Base-by-base conservation (phyloP, 2,329 filamentous ascomycete genomes). In the Aspergillus sp. region DNA sequence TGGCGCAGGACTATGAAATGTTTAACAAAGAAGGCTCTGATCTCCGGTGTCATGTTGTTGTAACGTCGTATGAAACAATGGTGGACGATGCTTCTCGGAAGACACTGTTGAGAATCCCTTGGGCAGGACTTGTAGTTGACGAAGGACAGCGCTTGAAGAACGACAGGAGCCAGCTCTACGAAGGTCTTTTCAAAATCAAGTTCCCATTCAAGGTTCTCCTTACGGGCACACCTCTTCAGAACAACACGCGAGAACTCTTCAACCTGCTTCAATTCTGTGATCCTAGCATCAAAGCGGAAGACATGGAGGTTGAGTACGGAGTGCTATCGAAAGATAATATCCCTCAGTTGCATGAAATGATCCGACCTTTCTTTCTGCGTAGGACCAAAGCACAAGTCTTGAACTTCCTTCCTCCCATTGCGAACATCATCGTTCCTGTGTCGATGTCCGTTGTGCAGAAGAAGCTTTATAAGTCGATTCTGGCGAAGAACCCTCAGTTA, bases 251-350 rank as follows among this genome's bases (percentile, higher is more conserved):
- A 42, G 93, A 98, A 66, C 74, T 98, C 0, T 97, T 97, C 74
- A 98, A 96, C 61, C 76, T 98, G n/a, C 72, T 98, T 3, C 91
- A 97, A 55, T 98, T 98, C 66, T 79, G 96, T 39, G 90, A 98
- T 60, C 78, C 82, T 5, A 74, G 72, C 1, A 79, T 82, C 49
- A 70, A 90, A 57, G 90, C 93, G 0, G 80, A 80, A 30, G 70
- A 78, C 17, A 73, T 97, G 2, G 91, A 97, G 58, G 74, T 80
- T 48, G 74, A 88, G 59, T 97, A 88, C 61, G 74, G 75, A 4
- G 81, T 86, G n/a, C 75, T 97, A 44, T 90, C 87, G 7, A 84
- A 86, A 43, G 86, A 94, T 23, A 95, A 90, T 49, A 78, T 97
- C 9, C 79, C 81, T 0, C 78, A 88, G 64, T 74, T 98, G 0